Conservation (phyloP, 768 basidiomycete species). For the Mycena olivaceomarginata region DNA sequence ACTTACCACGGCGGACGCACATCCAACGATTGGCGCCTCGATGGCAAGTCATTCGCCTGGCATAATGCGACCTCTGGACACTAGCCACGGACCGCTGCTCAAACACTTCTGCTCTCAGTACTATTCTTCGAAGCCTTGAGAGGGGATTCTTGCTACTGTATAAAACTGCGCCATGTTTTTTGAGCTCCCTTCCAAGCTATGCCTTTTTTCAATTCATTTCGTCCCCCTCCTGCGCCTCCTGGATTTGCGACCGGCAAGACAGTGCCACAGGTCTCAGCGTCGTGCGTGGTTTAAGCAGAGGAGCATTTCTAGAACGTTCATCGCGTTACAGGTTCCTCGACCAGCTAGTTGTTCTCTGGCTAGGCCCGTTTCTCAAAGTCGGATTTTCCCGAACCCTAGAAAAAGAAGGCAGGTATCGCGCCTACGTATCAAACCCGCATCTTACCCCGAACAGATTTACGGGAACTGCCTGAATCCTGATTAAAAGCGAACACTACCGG, state of each 20-base stretch:
- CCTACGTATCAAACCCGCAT: too few relatives aligned
- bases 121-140: neutral
- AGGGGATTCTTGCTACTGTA: neutral
- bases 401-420: constrained; percentile 67
- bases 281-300: constrained; percentile 52
- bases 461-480: constrained; percentile 65
- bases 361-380: constrained; percentile 71
- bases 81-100: neutral
- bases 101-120: neutral
- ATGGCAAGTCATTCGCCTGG: neutral
- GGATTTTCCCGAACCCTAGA: constrained; percentile 76
- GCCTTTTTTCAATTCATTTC: constrained; percentile 42
- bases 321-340: constrained; percentile 62
- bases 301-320: neutral
- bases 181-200: neutral
- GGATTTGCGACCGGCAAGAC: constrained; percentile 47
- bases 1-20: too few relatives aligned
- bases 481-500: constrained; percentile 61
- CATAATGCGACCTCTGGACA: neutral
- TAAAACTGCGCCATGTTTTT: neutral
- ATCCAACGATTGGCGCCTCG: too few relatives aligned
- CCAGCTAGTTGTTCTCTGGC: constrained; percentile 71
- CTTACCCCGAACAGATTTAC: constrained; percentile 66
- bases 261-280: constrained; percentile 49
- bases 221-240: constrained; percentile 46